Conservation (phyloP, 106 monocot genomes). For the Xerophyta viscosa region DNA sequence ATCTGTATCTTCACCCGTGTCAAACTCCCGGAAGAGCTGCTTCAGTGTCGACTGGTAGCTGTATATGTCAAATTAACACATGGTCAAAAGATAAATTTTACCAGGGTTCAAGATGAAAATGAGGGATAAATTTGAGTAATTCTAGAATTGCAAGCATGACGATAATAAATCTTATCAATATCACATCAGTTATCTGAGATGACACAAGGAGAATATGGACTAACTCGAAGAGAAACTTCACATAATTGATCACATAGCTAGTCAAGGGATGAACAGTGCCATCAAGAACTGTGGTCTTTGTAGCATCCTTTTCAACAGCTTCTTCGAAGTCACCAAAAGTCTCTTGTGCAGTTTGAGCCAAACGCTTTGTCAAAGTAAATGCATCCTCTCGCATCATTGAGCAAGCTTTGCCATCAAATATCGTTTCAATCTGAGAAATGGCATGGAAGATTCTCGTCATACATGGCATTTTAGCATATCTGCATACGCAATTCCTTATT, state of each 20-base stretch:
- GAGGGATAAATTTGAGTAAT: too few relatives aligned
- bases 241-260: slow-evolving; percentile 36
- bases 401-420: slow-evolving; percentile 71
- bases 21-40: slow-evolving; percentile 82
- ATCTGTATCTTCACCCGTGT: slow-evolving; percentile 41
- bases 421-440: slow-evolving; percentile 41
- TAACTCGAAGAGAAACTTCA: slow-evolving; percentile 23
- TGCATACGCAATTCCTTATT: too few relatives aligned
- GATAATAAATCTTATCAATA: too few relatives aligned
- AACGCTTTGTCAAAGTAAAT: slow-evolving; percentile 34
- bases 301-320: slow-evolving; percentile 64
- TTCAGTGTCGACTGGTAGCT: slow-evolving; percentile 90
- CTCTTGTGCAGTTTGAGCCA: slow-evolving; percentile 56
- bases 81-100: too few relatives aligned
- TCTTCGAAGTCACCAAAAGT: slow-evolving; percentile 71
- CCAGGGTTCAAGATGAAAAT: too few relatives aligned
- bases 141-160: too few relatives aligned
- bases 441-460: too few relatives aligned
- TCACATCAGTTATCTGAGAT: too few relatives aligned
- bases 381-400: slow-evolving; percentile 40
- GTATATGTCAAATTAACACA: slow-evolving; percentile 2
- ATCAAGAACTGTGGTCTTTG: slow-evolving; percentile 59
- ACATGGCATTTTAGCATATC: too few relatives aligned
- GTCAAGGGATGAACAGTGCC: slow-evolving; percentile 49
- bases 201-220: slow-evolving; percentile 3